These are phyloP conservation scores for Linum usitatissimum DNA, from an alignment of 345 rosid species.

Conservation along the genomic window DNA sequence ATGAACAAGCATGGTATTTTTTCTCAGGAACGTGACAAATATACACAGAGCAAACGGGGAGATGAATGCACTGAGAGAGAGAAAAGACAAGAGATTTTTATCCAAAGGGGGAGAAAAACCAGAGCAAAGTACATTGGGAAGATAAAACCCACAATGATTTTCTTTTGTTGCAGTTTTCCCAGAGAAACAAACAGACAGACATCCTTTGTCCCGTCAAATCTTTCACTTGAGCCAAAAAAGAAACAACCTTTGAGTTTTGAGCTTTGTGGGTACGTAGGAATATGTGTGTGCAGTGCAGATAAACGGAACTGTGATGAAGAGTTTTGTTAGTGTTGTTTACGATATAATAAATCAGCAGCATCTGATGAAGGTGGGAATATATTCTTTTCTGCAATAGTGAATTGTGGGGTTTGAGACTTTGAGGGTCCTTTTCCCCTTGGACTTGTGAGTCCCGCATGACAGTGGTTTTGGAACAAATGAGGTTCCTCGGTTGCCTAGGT, in stretches of 20 bases:
- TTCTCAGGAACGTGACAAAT: background rate
- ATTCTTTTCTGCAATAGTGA: background rate
- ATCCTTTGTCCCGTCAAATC: background rate
- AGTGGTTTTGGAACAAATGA: too few relatives aligned
- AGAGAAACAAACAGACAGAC: slow-evolving; percentile 8
- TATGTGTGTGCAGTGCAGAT: background rate
- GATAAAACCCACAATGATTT: background rate
- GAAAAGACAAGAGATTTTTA: background rate
- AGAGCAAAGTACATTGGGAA: slow-evolving; percentile 10
- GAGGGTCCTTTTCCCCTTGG: too few relatives aligned
- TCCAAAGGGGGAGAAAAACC: background rate
- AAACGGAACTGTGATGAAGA: background rate
- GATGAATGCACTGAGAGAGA: too few relatives aligned
- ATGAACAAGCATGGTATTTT: background rate
- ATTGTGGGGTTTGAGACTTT: too few relatives aligned
- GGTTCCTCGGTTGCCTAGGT: too few relatives aligned
- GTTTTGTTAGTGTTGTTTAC: too few relatives aligned
- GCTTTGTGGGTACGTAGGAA: background rate
- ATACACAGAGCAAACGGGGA: background rate
- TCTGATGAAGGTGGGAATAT: background rate
- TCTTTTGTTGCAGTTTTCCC: background rate
- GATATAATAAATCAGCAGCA: background rate
- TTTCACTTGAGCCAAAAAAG: background rate
- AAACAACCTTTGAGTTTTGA: background rate
- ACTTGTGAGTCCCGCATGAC: too few relatives aligned